Evolutionary conservation across 768 basidiomycete species (phyloP), one percentile per base, ranked within the genome.

Genomic region (Crepidotus variabilis): DNA sequence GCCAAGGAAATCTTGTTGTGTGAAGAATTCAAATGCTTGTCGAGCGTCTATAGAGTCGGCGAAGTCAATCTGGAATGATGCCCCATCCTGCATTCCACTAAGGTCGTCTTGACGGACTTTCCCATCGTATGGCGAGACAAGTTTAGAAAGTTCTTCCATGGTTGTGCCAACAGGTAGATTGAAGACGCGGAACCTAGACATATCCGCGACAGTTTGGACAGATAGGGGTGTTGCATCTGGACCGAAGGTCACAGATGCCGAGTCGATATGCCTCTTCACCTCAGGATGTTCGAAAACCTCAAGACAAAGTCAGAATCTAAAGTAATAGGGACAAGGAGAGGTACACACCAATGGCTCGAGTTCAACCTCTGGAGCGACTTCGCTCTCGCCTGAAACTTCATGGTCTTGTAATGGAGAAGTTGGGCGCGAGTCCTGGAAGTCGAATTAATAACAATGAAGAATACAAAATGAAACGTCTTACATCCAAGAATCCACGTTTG

Each of bases 151-250:
- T 20, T 75, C 73, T 10, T 59, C 49, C 36, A 63, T 54, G 28
- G 68, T 51, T 23, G 69, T 56, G 52, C 69, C 60, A 7, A 60
- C 22, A 13, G 79, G 76, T 18, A 84, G 62, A 52, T 78, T 76
- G 13, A 71, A 71, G 8, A 84, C 58, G 24, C 75, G 55, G 43
- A 81, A 60, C 28, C 63, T 67, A 13, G 52, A 60, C 2, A 77
- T 74, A 54, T 81, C 78, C 6, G 74, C 73, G 0, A 70, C 63
- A 2, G 78, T 77, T 51, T 63, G 59, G 33, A 80, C 61, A 9
- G 64, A 35, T 14, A 60, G 48, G 6, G 77, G 69, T 1, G 57
- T 56, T 10, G 67, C 65, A 23, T 73, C 70, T 34, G 65, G 52
- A 7, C 72, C 73, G 58, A 75, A 76, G 0, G 54, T 48, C 21